Conservation (phyloP, 805 yeast genomes). For the Grigorovia humatica region DNA sequence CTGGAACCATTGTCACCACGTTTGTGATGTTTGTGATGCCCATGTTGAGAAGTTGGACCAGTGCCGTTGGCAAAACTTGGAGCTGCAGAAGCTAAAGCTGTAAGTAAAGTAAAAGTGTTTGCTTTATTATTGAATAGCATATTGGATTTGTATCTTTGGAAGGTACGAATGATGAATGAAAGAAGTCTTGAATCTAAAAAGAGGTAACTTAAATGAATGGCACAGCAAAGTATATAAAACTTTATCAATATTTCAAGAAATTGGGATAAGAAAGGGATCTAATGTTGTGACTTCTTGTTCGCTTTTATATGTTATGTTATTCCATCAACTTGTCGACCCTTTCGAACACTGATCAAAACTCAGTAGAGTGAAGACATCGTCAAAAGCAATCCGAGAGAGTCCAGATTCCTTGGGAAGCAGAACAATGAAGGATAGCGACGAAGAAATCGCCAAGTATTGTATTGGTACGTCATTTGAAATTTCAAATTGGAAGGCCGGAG, state of each 20-base stretch:
- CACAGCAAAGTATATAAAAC: neutral
- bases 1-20: conserved; percentile 2
- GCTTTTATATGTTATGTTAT: neutral
- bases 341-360: neutral
- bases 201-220: neutral
- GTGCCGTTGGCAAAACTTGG: neutral
- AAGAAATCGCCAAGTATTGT: no score
- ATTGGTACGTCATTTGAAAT: no score
- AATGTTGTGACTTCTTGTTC: neutral
- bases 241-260: neutral
- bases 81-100: neutral
- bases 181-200: neutral
- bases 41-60: neutral
- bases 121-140: neutral
- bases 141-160: neutral
- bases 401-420: no score
- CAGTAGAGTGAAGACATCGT: neutral
- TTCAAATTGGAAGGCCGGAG: no score
- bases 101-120: neutral
- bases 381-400: neutral
- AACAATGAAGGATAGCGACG: no score
- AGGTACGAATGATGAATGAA: neutral
- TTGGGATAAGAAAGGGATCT: neutral
- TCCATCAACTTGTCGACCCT: neutral
- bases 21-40: conserved; percentile 1